These are phyloP conservation scores for Candida frijolesensis DNA, from an alignment of 1,139 yeast genomes.

Conservation along the genomic window DNA sequence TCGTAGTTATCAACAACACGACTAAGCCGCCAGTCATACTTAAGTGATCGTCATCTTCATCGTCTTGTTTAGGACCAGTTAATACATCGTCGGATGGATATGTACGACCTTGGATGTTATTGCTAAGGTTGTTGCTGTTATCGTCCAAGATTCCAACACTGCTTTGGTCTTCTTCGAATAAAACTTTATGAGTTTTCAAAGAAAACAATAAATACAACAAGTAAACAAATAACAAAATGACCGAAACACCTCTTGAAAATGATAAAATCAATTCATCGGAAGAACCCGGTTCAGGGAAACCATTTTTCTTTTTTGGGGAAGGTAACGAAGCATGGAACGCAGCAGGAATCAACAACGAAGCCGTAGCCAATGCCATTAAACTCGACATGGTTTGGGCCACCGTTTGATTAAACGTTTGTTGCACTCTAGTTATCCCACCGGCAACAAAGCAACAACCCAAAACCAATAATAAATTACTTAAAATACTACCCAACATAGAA, in stretches of 20 bases:
- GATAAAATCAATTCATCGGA: slow-evolving; percentile 60
- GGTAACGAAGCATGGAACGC: slow-evolving; percentile 90
- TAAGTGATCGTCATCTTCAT: slow-evolving; percentile 28
- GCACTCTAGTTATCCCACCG: slow-evolving; percentile 85
- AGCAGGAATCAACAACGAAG: slow-evolving; percentile 89
- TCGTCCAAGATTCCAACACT: slow-evolving; percentile 14
- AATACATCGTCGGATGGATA: slow-evolving; percentile 14
- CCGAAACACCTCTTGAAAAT: slow-evolving; percentile 83
- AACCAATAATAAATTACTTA: slow-evolving; percentile 84
- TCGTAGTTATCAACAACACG: slow-evolving; percentile 63
- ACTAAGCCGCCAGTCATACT: slow-evolving; percentile 43
- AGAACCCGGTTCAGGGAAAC: slow-evolving; percentile 44
- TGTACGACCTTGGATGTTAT: neutral
- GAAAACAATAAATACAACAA: slow-evolving; percentile 82
- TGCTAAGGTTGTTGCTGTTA: neutral
- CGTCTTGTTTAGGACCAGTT: slow-evolving; percentile 26
- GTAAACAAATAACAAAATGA: slow-evolving; percentile 78
- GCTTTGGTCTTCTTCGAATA: slow-evolving; percentile 33
- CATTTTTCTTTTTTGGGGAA: slow-evolving; percentile 34
- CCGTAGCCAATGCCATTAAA: slow-evolving; percentile 85
- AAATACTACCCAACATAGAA: slow-evolving; percentile 91
- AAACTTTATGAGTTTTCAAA: slow-evolving; percentile 76
- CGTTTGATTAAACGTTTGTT: slow-evolving; percentile 89
- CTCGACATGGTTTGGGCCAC: slow-evolving; percentile 98
- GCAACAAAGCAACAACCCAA: slow-evolving; percentile 94